Evolutionary conservation across 2,329 filamentous ascomycete genomes (phyloP).

Genomic region (Fonsecaea erecta): DNA sequence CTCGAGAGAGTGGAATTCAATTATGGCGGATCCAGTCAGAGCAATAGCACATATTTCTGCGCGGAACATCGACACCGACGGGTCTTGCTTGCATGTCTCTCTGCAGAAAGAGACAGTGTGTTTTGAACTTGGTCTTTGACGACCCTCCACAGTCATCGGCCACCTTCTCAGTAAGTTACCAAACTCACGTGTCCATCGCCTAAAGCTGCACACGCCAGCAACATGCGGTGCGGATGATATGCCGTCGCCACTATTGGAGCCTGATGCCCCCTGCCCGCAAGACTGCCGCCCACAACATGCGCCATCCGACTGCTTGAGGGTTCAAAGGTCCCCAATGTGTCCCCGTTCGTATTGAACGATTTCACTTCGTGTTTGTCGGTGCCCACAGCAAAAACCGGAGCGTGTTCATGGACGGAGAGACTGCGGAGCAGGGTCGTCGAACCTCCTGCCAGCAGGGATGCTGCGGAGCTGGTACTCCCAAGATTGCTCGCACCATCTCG

Average conservation of each 20-base stretch:
- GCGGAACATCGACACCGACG: too few species aligned
- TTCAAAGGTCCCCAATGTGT: conserved; percentile 79
- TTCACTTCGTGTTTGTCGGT: conserved; percentile 87
- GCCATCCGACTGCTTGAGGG: conserved; percentile 32
- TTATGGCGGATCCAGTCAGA: too few species aligned
- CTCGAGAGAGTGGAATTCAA: too few species aligned
- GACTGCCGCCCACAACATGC: conserved; percentile 31
- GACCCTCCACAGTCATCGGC: neutral
- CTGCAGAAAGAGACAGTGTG: too few species aligned
- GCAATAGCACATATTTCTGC: too few species aligned
- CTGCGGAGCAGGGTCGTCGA: conserved; percentile 66
- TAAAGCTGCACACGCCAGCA: conserved; percentile 83
- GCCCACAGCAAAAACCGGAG: conserved; percentile 91
- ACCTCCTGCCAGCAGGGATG: conserved; percentile 67
- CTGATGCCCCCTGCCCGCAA: conserved; percentile 61
- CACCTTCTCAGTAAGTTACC: conserved; percentile 22
- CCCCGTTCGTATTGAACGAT: conserved; percentile 86
- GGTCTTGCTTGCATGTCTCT: too few species aligned
- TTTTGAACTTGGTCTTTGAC: too few species aligned
- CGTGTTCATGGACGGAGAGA: conserved; percentile 90
- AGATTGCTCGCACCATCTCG: neutral
- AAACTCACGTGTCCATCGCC: conserved; percentile 86
- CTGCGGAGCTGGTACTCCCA: neutral
- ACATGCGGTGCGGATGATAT: conserved; percentile 93
- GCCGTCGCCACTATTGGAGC: conserved; percentile 85